Evolutionary conservation across 1,284 basidiomycete species (phyloP).

Genomic region (Trichosporon coremiiforme): DNA sequence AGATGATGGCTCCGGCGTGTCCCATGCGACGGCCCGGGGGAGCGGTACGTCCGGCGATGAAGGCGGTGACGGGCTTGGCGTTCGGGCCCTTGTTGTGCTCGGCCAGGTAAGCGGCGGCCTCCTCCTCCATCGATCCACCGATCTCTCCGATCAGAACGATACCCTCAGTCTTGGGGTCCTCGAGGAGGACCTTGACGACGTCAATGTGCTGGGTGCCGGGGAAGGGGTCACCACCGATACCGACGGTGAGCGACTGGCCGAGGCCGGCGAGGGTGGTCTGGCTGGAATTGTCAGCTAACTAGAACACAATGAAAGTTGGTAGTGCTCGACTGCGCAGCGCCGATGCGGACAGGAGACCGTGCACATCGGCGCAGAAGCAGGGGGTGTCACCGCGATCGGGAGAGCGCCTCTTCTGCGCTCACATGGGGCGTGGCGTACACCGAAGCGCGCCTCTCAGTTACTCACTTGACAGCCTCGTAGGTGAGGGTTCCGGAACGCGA

Average conservation of each 20-base stretch:
- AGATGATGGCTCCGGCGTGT: slow-evolving; percentile 96
- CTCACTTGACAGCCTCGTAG: slow-evolving; percentile 58
- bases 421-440: neutral
- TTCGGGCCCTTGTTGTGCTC: slow-evolving; percentile 85
- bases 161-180: slow-evolving; percentile 89
- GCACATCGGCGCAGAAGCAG: neutral
- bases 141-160: slow-evolving; percentile 99
- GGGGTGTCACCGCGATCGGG: neutral
- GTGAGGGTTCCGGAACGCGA: slow-evolving; percentile 85
- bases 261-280: slow-evolving; percentile 90
- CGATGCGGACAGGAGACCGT: neutral
- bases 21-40: slow-evolving; percentile 99
- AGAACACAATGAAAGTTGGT: too few relatives aligned
- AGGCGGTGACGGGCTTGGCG: slow-evolving; percentile 95
- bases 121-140: slow-evolving; percentile 98
- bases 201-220: slow-evolving; percentile 82
- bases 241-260: slow-evolving; percentile 94
- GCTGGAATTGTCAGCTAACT: slow-evolving; percentile 61
- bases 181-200: slow-evolving; percentile 93
- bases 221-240: slow-evolving; percentile 99
- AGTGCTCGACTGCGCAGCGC: neutral
- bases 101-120: slow-evolving; percentile 94
- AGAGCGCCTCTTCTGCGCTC: neutral
- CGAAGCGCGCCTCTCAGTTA: slow-evolving; percentile 12
- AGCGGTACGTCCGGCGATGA: slow-evolving; percentile 96